Base-by-base conservation (phyloP, 2,329 filamentous ascomycete species). In the Talaromyces piceae region DNA sequence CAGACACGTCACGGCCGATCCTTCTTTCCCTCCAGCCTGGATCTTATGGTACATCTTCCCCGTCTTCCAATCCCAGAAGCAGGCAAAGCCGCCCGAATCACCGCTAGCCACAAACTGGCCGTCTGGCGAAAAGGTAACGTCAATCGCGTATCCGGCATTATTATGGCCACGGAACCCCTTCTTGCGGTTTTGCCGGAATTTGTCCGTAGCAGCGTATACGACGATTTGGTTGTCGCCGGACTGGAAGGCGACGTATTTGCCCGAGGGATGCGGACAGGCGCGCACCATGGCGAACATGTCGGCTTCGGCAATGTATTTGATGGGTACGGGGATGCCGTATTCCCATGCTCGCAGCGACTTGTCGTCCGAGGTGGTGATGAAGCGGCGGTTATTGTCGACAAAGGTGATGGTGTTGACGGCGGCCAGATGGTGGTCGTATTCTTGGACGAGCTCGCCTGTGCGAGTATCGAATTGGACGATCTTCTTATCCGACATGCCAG, bases 11-110 rank as follows among this genome's bases (percentile, higher is more conserved):
- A 96, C 78, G 4, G 91, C 83, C 49, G 86, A 81, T 50, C 89
- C 90, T 53, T 88, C 83, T 22, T 74, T 74, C 4, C 72, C 72
- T 31, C 71, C 71, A 2, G 89, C 91, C 71, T 87, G 82, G 58
- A 98, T 82, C 78, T 97, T 97, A 73, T 95, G 89, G 72, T 89
- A 95, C 90, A 98, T 91, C 74, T 96, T 97, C 69, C 91, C 95
- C 33, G 90, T 96, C 80, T 98, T 98, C 88, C 91, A 98, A 71
- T 97, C 93, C 89, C 91, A 98, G 73, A 97, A 96, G 71, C 88
- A 95, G 45, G 95, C 83, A 63, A 82, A 96, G 30, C 94, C 93
- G 13, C 82, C 89, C 47, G 83, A 88, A 68, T 98, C 93, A 55
- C 93, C 93, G 16, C 82, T 87, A 18, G 83, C 86, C 50, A 98